Percentiles rank a stretch among this genome's conserved stretches.
Conservation (phyloP, 2,329 filamentous ascomycete genomes). For the Colletotrichum coccodes region DNA sequence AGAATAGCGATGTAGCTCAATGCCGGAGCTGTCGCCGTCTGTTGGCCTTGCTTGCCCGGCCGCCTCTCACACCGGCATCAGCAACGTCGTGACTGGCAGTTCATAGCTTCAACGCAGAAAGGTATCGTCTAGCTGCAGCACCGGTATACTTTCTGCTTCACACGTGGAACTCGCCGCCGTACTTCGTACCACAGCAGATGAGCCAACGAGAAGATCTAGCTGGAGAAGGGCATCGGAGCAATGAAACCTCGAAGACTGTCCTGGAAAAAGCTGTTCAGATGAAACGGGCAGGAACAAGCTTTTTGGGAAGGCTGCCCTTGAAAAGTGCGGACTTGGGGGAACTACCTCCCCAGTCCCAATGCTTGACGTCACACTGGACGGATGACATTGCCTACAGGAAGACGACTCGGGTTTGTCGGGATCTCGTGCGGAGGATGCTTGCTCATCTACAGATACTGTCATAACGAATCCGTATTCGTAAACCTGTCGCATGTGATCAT, state of each 20-base stretch:
- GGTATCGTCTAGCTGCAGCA: not conserved
- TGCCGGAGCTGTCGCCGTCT: not conserved
- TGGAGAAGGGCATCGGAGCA: slow-evolving; percentile 11
- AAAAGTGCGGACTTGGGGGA: not conserved
- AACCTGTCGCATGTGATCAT: not conserved
- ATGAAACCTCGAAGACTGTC: slow-evolving; percentile 2
- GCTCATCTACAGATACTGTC: not conserved
- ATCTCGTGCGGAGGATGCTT: slow-evolving; percentile 15
- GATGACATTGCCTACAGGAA: not conserved
- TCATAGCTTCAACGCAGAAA: not conserved
- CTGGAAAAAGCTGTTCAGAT: slow-evolving; percentile 8
- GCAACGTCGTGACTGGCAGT: not conserved
- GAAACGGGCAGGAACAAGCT: slow-evolving; percentile 24
- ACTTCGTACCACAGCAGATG: not conserved
- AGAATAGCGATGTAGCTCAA: not conserved
- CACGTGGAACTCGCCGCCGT: slow-evolving; percentile 14
- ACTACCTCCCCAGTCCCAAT: not conserved
- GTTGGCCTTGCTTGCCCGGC: not conserved
- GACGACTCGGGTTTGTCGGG: not conserved
- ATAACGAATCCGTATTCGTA: slow-evolving; percentile 24
- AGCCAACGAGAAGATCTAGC: not conserved
- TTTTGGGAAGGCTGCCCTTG: not conserved
- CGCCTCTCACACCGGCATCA: not conserved
- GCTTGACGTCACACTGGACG: not conserved
- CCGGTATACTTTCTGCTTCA: not conserved